phyloP scores from a whole-genome alignment of 805 yeast genomes.

The Cyberlindnera samutprakarnensis region DNA sequence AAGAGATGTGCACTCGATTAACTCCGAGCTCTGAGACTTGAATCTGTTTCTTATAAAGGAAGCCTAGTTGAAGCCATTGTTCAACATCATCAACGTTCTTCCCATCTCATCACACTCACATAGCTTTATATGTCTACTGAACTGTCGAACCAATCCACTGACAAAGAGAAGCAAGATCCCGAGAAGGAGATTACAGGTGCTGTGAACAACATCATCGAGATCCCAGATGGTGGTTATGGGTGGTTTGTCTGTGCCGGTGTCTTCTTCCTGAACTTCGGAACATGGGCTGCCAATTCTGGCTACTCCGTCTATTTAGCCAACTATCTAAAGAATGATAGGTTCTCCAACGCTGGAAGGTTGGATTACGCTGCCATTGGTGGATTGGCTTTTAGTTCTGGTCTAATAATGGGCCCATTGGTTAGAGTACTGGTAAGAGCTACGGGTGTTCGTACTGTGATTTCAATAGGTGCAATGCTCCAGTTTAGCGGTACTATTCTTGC shows the following conservation, averaged over 20 bases:
- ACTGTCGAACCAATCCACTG: no score
- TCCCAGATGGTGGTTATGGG: constrained; percentile 24
- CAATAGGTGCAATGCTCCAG: constrained; percentile 43
- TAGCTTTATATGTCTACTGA: no score
- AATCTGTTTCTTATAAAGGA: no score
- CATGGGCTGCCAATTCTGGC: constrained; percentile 23
- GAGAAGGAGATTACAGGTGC: no score
- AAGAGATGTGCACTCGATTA: no score
- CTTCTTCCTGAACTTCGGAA: constrained; percentile 19
- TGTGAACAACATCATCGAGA: constrained; percentile 11
- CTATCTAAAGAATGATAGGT: constrained; percentile 42
- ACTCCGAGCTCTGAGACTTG: no score
- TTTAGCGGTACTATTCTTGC: constrained; percentile 54
- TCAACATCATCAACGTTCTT: no score
- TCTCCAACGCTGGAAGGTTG: constrained; percentile 44
- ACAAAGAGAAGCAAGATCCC: no score
- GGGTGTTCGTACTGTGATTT: constrained; percentile 38
- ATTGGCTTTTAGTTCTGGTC: constrained; percentile 48
- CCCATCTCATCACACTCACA: no score
- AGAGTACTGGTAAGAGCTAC: constrained; percentile 3
- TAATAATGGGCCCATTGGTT: constrained; percentile 50
- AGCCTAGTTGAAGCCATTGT: no score
- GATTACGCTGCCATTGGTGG: constrained; percentile 70
- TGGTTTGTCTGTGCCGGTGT: constrained; percentile 20
- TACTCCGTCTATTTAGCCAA: constrained; percentile 57